A percentile compares a stretch with the other conserved stretches of the same genome.
These are phyloP conservation scores for Parmelia sp. DNA, from an alignment of 495 filamentous ascomycete genomes.

Conservation along the genomic window DNA sequence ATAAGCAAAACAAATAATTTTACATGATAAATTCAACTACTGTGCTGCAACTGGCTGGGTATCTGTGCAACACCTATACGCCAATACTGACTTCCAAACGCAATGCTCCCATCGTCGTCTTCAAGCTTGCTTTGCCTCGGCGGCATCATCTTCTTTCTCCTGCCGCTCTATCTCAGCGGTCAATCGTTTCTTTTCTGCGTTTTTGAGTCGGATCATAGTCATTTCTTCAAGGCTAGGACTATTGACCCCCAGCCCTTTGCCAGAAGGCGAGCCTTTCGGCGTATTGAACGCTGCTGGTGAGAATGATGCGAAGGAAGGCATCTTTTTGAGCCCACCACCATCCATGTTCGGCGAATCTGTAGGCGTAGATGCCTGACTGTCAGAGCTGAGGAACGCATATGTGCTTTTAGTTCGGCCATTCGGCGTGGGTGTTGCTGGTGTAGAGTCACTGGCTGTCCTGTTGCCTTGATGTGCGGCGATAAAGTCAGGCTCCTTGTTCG, in stretches of 20 bases:
- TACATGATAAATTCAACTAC: background rate
- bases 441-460: constrained; percentile 14
- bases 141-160: constrained; percentile 47
- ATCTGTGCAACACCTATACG: constrained; percentile 14
- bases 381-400: background rate
- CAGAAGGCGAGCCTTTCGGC: constrained; percentile 31
- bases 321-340: constrained; percentile 30
- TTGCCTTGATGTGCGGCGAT: constrained; percentile 25
- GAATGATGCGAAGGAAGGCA: constrained; percentile 47
- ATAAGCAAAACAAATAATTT: background rate
- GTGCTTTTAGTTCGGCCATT: constrained; percentile 4
- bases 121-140: constrained; percentile 30
- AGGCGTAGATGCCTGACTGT: constrained; percentile 13
- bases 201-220: constrained; percentile 56
- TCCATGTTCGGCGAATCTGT: constrained; percentile 9
- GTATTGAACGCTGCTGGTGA: constrained; percentile 33
- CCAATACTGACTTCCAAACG: constrained; percentile 15
- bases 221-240: constrained; percentile 52
- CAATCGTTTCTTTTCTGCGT: constrained; percentile 51
- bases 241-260: constrained; percentile 29
- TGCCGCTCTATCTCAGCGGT: constrained; percentile 49
- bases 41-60: constrained; percentile 13
- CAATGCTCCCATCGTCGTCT: constrained; percentile 8
- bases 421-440: constrained; percentile 24
- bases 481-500: constrained; percentile 46